Evolutionary conservation across 73 alveolate genomes (phyloP).

Genomic region (Paramecium octaurelia): DNA sequence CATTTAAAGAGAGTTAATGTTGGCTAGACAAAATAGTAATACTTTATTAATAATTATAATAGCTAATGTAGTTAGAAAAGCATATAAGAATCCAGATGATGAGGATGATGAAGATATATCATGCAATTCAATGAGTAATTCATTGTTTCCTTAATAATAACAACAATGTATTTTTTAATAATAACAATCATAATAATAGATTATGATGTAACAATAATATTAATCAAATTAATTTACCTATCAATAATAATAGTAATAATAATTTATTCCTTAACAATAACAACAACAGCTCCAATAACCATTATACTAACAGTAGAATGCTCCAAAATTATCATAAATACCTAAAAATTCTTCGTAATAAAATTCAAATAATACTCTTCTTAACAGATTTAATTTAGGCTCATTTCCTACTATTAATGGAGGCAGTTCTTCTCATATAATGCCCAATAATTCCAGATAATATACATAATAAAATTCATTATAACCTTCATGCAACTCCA

Average conservation of each 20-base stretch:
- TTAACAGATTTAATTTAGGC: slow-evolving; percentile 3
- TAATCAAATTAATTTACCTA: neutral
- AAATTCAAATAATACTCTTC: neutral
- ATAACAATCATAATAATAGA: neutral
- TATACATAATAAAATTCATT: neutral
- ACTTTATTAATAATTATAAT: neutral
- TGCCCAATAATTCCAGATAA: neutral
- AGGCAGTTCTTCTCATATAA: neutral
- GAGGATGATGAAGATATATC: neutral
- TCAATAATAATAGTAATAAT: neutral
- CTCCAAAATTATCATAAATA: neutral
- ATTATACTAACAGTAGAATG: neutral
- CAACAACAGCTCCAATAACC: neutral
- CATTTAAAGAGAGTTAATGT: neutral
- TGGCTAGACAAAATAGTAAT: slow-evolving; percentile 20
- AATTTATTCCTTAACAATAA: neutral
- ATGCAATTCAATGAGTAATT: neutral
- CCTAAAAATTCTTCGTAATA: neutral
- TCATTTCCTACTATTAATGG: neutral
- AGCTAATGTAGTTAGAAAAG: slow-evolving; percentile 33
- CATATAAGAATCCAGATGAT: slow-evolving; percentile 29
- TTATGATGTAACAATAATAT: neutral
- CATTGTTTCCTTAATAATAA: neutral
- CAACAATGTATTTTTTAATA: neutral
- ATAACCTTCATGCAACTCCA: neutral